Percentiles rank a stretch among this genome's conserved stretches.
These are phyloP conservation scores for Anethum foeniculum DNA, from an alignment of 140 eudicot genomes.

Conservation along the genomic window DNA sequence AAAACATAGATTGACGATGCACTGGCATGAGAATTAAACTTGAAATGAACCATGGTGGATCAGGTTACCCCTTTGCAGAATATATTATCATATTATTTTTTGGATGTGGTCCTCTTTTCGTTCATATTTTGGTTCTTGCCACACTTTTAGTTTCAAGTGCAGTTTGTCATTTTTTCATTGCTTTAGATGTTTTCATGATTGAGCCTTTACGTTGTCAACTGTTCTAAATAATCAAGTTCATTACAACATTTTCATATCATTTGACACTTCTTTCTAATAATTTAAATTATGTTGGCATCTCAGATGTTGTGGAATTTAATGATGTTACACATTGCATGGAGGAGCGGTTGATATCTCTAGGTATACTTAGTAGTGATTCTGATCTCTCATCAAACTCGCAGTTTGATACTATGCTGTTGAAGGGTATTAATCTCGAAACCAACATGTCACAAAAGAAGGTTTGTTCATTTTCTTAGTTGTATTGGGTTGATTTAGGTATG, in stretches of 20 bases:
- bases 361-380: constrained; percentile 35
- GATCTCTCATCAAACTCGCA: constrained; percentile 24
- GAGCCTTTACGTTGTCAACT: not conserved
- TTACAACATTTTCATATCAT: not conserved
- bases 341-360: constrained; percentile 55
- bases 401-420: constrained; percentile 31
- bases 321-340: constrained; percentile 49
- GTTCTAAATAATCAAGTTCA: not conserved
- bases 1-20: not conserved
- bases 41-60: not conserved
- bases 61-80: not conserved
- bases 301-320: constrained; percentile 34
- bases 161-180: not conserved
- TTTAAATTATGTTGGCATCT: constrained; percentile 1
- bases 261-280: not conserved
- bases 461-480: not conserved
- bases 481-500: not conserved
- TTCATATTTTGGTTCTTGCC: not conserved
- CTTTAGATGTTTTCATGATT: not conserved
- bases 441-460: constrained; percentile 58
- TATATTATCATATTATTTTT: not conserved
- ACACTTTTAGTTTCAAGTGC: not conserved
- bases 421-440: constrained; percentile 54
- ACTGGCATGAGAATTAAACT: not conserved
- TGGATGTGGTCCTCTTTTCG: not conserved